Evolutionary conservation across 2,329 filamentous ascomycete species (phyloP).

Genomic region (Fusarium tanahbumbuense): DNA sequence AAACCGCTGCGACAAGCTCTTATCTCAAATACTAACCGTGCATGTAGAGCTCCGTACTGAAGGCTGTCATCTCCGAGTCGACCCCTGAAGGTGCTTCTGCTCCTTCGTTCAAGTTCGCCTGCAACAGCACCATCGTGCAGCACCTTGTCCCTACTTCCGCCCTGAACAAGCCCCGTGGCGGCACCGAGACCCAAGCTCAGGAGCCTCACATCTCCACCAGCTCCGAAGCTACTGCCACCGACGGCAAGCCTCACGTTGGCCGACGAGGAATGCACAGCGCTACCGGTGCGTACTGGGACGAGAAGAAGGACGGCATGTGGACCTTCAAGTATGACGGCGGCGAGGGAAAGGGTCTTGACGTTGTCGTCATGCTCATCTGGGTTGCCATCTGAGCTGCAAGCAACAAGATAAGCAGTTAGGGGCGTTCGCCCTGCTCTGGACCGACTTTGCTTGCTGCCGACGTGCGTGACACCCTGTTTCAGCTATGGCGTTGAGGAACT

Average conservation of each 20-base stretch:
- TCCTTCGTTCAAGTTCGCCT: constrained; percentile 88
- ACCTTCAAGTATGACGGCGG: constrained; percentile 84
- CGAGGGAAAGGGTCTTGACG: constrained; percentile 74
- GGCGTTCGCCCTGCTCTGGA: constrained; percentile 15
- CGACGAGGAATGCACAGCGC: constrained; percentile 91
- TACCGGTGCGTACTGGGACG: constrained; percentile 88
- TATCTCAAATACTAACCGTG: constrained; percentile 26
- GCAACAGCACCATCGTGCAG: constrained; percentile 98
- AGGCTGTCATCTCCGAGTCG: constrained; percentile 80
- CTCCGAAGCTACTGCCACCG: constrained; percentile 66
- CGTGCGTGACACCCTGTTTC: constrained; percentile 42
- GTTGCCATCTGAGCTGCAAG: constrained; percentile 67
- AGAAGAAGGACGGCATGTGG: constrained; percentile 91
- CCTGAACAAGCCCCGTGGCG: constrained; percentile 68
- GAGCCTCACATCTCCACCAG: constrained; percentile 68
- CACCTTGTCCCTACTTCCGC: constrained; percentile 79
- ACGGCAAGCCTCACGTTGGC: constrained; percentile 78
- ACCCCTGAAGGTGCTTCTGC: constrained; percentile 66
- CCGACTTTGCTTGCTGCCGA: constrained; percentile 23
- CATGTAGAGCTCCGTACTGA: constrained; percentile 77
- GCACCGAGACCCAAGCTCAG: constrained; percentile 60
- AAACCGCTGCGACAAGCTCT: constrained; percentile 5
- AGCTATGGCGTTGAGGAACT: constrained; percentile 46
- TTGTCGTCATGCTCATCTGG: constrained; percentile 82
- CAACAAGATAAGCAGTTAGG: constrained; percentile 6